Percentiles rank a stretch among this genome's conserved stretches.
Evolutionary conservation across 2,329 filamentous ascomycete genomes (phyloP).

Genomic region (Diaporthe amygdali): DNA sequence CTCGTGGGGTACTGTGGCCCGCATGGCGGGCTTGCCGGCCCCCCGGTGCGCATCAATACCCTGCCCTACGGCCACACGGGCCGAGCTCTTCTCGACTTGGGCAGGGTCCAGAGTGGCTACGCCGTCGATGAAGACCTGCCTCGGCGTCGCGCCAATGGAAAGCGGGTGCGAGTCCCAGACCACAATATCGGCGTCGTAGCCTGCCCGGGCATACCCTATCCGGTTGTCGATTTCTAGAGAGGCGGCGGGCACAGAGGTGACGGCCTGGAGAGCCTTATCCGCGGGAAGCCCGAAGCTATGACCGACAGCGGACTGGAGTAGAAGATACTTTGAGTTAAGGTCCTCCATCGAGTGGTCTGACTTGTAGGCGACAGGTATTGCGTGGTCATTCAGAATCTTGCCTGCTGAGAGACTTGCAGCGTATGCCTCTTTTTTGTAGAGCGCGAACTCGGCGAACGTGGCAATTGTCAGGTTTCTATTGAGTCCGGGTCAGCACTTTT

Average conservation of each 20-base stretch:
- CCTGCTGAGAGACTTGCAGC: conserved; percentile 44
- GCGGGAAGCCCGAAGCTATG: conserved; percentile 47
- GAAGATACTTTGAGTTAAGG: conserved; percentile 46
- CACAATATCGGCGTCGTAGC: conserved; percentile 56
- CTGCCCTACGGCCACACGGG: not conserved
- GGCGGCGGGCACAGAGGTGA: conserved; percentile 51
- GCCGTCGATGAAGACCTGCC: conserved; percentile 55
- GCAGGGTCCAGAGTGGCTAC: conserved; percentile 39
- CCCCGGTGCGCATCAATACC: not conserved
- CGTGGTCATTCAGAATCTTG: conserved; percentile 44
- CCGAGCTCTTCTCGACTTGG: conserved; percentile 36
- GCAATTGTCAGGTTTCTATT: conserved; percentile 46
- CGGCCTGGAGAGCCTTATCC: conserved; percentile 46
- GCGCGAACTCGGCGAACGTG: conserved; percentile 46
- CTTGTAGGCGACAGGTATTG: conserved; percentile 48
- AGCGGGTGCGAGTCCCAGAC: conserved; percentile 55
- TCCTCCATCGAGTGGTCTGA: conserved; percentile 41
- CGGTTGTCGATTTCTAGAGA: conserved; percentile 48
- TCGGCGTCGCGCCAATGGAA: conserved; percentile 47
- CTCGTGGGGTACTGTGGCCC: conserved; percentile 30
- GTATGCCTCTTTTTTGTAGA: conserved; percentile 50
- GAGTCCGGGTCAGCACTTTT: not conserved
- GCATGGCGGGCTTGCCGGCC: conserved; percentile 30
- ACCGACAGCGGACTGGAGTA: conserved; percentile 46
- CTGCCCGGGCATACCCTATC: conserved; percentile 47